These are phyloP conservation scores for maize (Zea mays) DNA, from an alignment of 176 grass and related monocot species.

Conservation along the genomic window DNA sequence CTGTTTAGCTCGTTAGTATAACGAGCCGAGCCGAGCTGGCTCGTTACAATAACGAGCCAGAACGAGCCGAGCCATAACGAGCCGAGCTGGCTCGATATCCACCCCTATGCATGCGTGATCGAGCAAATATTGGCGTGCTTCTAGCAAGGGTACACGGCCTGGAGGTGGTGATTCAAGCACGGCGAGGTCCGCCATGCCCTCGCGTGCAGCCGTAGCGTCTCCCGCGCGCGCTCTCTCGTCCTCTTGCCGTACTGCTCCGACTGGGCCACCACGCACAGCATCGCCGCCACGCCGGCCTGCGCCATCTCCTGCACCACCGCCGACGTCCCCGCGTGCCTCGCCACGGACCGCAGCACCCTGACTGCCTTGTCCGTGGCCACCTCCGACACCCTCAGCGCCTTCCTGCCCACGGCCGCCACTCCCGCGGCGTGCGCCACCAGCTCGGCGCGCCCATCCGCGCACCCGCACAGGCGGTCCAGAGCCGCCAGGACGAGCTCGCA, in stretches of 20 bases:
- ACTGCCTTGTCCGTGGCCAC: constrained; percentile 54
- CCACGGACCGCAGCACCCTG: constrained; percentile 52
- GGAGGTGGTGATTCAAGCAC: constrained; percentile 54
- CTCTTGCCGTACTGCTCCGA: constrained; percentile 41
- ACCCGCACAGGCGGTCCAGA: constrained; percentile 68
- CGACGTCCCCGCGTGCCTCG: constrained; percentile 46
- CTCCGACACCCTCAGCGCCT: constrained; percentile 39
- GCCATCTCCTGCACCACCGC: constrained; percentile 76
- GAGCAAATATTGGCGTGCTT: neutral
- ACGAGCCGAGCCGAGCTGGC: too few relatives aligned
- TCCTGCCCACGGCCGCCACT: constrained; percentile 49
- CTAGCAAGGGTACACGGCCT: constrained; percentile 45
- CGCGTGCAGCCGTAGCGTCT: constrained; percentile 58
- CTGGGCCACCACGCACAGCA: constrained; percentile 56
- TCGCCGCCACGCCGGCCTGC: constrained; percentile 42
- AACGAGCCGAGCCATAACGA: too few relatives aligned
- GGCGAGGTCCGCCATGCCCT: constrained; percentile 65
- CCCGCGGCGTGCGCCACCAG: constrained; percentile 65
- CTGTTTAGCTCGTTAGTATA: too few relatives aligned
- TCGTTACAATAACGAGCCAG: too few relatives aligned
- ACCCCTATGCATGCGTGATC: neutral
- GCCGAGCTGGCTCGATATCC: too few relatives aligned
- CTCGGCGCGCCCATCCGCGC: constrained; percentile 67
- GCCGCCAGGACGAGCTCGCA: constrained; percentile 63
- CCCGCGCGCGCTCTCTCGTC: constrained; percentile 54